Base-by-base conservation (phyloP, 2,329 filamentous ascomycete species). In the Ophiostoma piceae region DNA sequence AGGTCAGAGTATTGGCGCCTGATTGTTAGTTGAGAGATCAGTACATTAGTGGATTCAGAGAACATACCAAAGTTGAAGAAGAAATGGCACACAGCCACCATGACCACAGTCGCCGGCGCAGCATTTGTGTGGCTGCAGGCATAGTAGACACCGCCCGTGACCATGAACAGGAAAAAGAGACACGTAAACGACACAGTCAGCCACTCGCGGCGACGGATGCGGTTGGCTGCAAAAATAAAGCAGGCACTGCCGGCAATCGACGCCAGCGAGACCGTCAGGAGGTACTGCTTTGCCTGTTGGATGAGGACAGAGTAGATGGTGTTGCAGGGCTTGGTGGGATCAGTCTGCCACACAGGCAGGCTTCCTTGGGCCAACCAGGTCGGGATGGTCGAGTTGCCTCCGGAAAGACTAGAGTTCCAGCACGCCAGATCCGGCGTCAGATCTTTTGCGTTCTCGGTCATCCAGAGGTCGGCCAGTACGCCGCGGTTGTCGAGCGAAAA, bases 1-100 rank as follows among this genome's bases (percentile, higher is more conserved):
- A 88, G 0, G 86, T 89, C 12, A 88, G 82, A 0, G 84, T 86
- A 74, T 88, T 88, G 60, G 86, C 85, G 12, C 86, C 83, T 74
- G 5, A 1, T 62, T 14, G 37, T 68, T 67, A 39, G 54, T 26
- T 16, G 12, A n/a, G n/a, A 22, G 1, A 39, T 39, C 11, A 14
- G 39, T 22, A 4, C 3, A 26, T 12, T 9, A 26, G n/a, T 12
- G 9, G 5, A 6, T 26, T 3, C 22, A 14, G 11, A 7, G 4
- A 14, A 35, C 32, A 12, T 73, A 83, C 83, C 84, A 76, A 86
- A 83, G 73, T 86, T 86, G 73, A 86, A 86, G 72, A 84, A 77
- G 72, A 85, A 84, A 71, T 85, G 83, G 57, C 83, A 84, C 16
- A 86, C 76, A 19, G 84, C 83, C 29, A 85, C 83, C 66, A 84